phyloP scores from a whole-genome alignment of 768 basidiomycete species.

The Boletus barrowsii region DNA sequence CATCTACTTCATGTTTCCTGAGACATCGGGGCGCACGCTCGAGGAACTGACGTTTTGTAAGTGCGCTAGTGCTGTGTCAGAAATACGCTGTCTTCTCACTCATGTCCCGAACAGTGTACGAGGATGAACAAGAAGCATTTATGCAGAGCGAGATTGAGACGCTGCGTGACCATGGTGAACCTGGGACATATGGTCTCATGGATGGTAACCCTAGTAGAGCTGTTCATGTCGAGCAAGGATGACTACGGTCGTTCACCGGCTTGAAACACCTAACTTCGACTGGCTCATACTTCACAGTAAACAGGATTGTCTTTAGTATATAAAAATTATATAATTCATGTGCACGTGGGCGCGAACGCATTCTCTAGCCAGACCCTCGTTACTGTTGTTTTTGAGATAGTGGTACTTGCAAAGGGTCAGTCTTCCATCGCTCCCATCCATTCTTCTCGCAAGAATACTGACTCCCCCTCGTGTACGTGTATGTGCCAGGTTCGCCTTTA shows the following conservation, averaged over 20 bases:
- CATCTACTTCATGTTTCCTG: neutral
- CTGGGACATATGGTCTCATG: neutral
- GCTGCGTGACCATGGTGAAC: neutral
- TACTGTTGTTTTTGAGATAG: conserved; percentile 46
- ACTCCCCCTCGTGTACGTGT: neutral
- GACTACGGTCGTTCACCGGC: neutral
- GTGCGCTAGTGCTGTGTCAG: neutral
- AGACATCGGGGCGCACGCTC: neutral
- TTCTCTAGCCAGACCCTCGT: too few species aligned
- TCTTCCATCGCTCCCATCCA: conserved; percentile 20
- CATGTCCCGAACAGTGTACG: neutral
- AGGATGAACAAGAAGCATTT: neutral
- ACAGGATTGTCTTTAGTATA: too few species aligned
- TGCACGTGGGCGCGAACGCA: too few species aligned
- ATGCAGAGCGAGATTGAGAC: neutral
- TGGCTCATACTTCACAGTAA: too few species aligned
- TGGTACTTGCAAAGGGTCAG: conserved; percentile 91
- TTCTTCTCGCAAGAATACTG: neutral
- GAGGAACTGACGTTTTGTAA: conserved; percentile 8
- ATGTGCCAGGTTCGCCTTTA: conserved; percentile 79
- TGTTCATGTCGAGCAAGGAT: neutral
- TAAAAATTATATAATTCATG: too few species aligned
- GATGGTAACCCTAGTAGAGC: neutral
- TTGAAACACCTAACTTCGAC: too few species aligned
- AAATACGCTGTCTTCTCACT: neutral